A percentile compares a stretch with the other conserved stretches of the same genome.
phyloP scores from a whole-genome alignment of 2,329 filamentous ascomycete genomes.

The Fusarium papillatum region DNA sequence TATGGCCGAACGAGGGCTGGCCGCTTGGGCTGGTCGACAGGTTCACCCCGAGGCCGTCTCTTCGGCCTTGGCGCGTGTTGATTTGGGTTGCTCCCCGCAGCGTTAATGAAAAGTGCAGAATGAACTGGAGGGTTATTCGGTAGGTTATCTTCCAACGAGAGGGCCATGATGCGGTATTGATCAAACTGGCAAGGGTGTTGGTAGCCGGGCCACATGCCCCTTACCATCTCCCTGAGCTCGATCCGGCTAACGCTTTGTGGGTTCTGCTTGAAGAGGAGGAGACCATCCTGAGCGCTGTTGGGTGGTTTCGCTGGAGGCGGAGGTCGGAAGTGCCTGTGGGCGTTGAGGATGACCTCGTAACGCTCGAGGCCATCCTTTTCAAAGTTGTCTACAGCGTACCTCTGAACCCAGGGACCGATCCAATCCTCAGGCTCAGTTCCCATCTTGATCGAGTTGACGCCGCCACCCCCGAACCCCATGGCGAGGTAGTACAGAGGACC shows the following conservation, averaged over 20 bases:
- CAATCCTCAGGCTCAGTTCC: constrained; percentile 36
- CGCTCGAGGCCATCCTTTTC: neutral
- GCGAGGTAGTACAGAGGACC: constrained; percentile 52
- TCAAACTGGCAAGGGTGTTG: neutral
- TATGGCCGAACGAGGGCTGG: neutral
- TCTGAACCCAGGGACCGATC: constrained; percentile 37
- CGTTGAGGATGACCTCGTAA: neutral
- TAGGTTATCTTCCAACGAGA: neutral
- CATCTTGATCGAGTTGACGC: constrained; percentile 32
- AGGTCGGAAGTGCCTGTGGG: constrained; percentile 19
- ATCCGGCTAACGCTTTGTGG: neutral
- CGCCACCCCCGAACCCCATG: constrained; percentile 42
- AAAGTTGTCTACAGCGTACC: constrained; percentile 21
- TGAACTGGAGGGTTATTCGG: neutral
- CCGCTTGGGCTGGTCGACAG: neutral
- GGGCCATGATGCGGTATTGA: neutral
- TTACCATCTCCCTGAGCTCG: neutral
- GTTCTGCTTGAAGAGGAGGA: neutral
- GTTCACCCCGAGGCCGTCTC: neutral
- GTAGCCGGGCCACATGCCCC: neutral
- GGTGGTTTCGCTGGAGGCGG: constrained; percentile 1
- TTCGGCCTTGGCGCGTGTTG: too few species aligned
- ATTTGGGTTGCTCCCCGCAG: neutral
- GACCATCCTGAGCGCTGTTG: neutral
- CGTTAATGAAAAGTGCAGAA: neutral